These are phyloP conservation scores for Drechslerella dactyloides DNA, from an alignment of 2,329 filamentous ascomycete genomes.

Conservation along the genomic window DNA sequence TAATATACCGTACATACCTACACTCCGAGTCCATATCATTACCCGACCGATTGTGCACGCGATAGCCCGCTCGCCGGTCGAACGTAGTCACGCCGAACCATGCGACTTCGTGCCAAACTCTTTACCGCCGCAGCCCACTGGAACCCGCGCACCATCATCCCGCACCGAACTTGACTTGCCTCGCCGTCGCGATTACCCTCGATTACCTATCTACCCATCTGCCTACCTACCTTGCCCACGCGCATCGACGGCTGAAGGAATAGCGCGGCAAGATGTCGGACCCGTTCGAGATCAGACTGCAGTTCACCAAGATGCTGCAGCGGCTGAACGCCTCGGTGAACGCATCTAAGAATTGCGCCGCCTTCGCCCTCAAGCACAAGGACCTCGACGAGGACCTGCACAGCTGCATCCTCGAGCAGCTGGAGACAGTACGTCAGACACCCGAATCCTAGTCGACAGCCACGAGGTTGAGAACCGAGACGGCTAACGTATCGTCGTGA, in stretches of 20 bases:
- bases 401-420: constrained; percentile 93
- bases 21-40: too few species aligned
- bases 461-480: neutral
- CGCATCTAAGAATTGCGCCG: constrained; percentile 87
- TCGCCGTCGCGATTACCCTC: neutral
- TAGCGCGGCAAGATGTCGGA: constrained; percentile 68
- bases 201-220: neutral
- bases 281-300: constrained; percentile 97
- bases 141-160: constrained; percentile 28
- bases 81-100: constrained; percentile 15
- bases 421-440: constrained; percentile 70
- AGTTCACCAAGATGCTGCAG: constrained; percentile 87
- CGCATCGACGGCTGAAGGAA: neutral
- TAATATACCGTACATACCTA: too few species aligned
- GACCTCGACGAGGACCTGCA: constrained; percentile 98
- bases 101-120: constrained; percentile 23
- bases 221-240: neutral
- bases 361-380: constrained; percentile 90
- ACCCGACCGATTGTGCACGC: too few species aligned
- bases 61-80: neutral
- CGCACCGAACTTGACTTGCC: constrained; percentile 28
- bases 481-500: constrained; percentile 9
- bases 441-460: constrained; percentile 29
- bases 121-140: constrained; percentile 14
- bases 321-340: constrained; percentile 89